Evolutionary conservation across 805 yeast genomes (phyloP).

Genomic region (Millerozyma miso): DNA sequence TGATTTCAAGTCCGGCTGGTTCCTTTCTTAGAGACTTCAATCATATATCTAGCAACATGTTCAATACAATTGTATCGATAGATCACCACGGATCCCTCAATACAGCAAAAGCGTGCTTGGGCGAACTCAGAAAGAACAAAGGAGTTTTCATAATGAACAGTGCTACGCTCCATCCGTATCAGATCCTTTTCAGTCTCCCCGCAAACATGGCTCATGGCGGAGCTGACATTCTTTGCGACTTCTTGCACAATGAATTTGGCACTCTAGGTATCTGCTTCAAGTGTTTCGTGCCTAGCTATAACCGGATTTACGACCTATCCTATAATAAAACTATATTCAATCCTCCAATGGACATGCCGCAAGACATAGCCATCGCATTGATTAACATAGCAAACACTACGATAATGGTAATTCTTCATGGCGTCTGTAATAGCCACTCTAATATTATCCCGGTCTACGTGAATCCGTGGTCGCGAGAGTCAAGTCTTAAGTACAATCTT

Average conservation of each 20-base stretch:
- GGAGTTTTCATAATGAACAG: constrained; percentile 78
- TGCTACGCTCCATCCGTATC: constrained; percentile 87
- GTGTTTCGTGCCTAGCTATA: constrained; percentile 85
- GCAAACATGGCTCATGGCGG: constrained; percentile 97
- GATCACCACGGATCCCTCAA: constrained; percentile 88
- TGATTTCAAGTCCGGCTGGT: constrained; percentile 96
- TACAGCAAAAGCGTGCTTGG: constrained; percentile 78
- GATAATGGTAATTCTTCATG: background rate
- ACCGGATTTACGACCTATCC: constrained; percentile 50
- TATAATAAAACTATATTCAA: no score
- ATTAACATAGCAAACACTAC: background rate
- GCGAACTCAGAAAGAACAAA: constrained; percentile 56
- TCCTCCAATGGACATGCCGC: background rate
- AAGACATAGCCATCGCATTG: background rate
- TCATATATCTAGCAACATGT: constrained; percentile 77
- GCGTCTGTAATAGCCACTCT: background rate
- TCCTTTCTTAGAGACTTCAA: constrained; percentile 81
- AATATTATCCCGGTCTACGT: background rate
- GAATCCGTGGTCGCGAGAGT: background rate
- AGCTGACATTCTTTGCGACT: constrained; percentile 78
- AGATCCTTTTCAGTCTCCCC: constrained; percentile 84
- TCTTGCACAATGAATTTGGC: constrained; percentile 87
- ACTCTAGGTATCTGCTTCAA: constrained; percentile 83
- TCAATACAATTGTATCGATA: constrained; percentile 80
- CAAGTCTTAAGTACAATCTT: background rate